These are phyloP conservation scores for Nakazawaea wickerhamii DNA, from an alignment of 805 yeast species.

Conservation along the genomic window DNA sequence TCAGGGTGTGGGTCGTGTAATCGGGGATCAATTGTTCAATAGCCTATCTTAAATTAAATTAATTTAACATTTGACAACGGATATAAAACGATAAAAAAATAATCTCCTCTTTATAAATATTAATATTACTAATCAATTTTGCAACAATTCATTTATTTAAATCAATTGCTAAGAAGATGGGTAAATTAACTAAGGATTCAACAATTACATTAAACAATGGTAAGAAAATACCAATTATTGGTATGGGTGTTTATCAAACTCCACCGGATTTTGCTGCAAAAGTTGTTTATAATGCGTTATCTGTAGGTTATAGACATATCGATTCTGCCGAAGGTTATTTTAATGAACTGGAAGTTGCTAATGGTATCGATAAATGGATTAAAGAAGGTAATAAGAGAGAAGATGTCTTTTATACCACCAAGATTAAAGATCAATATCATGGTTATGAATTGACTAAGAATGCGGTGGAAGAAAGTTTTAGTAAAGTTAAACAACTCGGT, in stretches of 20 bases:
- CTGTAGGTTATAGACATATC: conserved; percentile 65
- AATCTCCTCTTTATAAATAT: no score
- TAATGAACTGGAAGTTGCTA: conserved; percentile 60
- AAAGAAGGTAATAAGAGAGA: conserved; percentile 24
- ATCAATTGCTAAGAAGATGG: background rate
- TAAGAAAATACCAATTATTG: conserved; percentile 48
- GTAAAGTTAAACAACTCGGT: conserved; percentile 34
- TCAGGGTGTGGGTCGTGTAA: no score
- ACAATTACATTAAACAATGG: conserved; percentile 44
- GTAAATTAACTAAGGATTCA: background rate
- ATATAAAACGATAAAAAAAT: no score
- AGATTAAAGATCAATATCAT: conserved; percentile 24
- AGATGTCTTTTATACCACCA: conserved; percentile 37
- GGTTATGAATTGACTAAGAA: conserved; percentile 33
- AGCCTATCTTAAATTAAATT: no score
- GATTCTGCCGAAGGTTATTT: conserved; percentile 65
- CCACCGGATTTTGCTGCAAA: conserved; percentile 33
- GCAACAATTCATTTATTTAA: no score
- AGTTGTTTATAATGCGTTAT: conserved; percentile 52
- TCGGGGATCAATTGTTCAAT: no score
- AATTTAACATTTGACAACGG: no score
- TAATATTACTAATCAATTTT: no score
- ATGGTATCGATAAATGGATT: conserved; percentile 46
- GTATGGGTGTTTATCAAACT: conserved; percentile 48
- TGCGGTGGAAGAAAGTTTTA: conserved; percentile 39